Percentiles rank a stretch among this genome's conserved stretches.
These are phyloP conservation scores for Penicillium brevicompactum DNA, from an alignment of 2,329 filamentous ascomycete species.

Conservation along the genomic window DNA sequence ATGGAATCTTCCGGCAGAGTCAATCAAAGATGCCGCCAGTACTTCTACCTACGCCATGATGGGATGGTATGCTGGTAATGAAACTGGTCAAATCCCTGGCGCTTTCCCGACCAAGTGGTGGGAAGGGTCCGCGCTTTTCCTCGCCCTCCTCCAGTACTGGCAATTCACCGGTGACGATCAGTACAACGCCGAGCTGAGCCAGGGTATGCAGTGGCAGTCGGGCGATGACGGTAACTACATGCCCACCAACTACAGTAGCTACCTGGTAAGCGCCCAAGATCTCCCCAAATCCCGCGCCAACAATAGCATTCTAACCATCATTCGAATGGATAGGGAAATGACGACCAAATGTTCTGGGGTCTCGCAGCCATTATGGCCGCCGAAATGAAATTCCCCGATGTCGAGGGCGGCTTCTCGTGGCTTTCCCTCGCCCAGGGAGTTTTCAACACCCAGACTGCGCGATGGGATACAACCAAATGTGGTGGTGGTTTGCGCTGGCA, in stretches of 20 bases:
- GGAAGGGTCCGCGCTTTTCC: slow-evolving; percentile 71
- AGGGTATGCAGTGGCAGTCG: slow-evolving; percentile 36
- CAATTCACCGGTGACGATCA: slow-evolving; percentile 65
- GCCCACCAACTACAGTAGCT: slow-evolving; percentile 40
- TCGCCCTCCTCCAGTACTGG: slow-evolving; percentile 71
- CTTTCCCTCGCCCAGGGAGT: slow-evolving; percentile 67
- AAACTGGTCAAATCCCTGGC: slow-evolving; percentile 51
- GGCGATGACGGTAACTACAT: slow-evolving; percentile 40
- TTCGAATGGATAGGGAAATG: slow-evolving; percentile 56
- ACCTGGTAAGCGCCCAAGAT: slow-evolving; percentile 18
- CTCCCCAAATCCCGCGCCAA: background rate
- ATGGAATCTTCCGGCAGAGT: slow-evolving; percentile 29
- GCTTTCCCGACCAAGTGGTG: slow-evolving; percentile 74
- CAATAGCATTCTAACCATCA: background rate
- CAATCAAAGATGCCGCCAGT: slow-evolving; percentile 47
- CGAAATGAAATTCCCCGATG: slow-evolving; percentile 65
- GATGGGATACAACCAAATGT: slow-evolving; percentile 71
- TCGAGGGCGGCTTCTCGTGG: slow-evolving; percentile 46
- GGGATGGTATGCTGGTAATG: slow-evolving; percentile 55
- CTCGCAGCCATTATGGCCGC: slow-evolving; percentile 68
- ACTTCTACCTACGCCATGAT: slow-evolving; percentile 53
- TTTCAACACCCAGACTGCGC: slow-evolving; percentile 68
- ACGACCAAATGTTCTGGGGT: slow-evolving; percentile 73
- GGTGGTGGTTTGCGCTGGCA: slow-evolving; percentile 78
- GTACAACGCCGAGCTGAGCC: slow-evolving; percentile 62